These are phyloP conservation scores for Cyclostephanos tholiformis DNA, from an alignment of 108 stramenopile species.

Conservation along the genomic window DNA sequence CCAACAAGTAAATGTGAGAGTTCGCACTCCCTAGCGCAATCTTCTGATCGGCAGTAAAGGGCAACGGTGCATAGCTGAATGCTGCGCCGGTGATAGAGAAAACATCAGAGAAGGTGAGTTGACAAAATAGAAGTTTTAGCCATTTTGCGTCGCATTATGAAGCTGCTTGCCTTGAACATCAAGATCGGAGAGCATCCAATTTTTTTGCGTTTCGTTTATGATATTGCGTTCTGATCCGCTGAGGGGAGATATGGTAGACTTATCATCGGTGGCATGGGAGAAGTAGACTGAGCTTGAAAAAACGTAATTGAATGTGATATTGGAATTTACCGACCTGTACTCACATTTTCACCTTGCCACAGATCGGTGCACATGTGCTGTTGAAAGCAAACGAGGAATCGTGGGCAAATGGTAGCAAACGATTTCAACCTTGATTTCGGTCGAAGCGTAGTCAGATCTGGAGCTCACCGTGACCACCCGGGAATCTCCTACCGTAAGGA, in stretches of 20 bases:
- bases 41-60: constrained; percentile 75
- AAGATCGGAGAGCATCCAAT: constrained; percentile 89
- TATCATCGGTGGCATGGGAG: not conserved
- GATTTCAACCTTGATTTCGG: not conserved
- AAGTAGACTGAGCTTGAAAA: not conserved
- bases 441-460: not conserved
- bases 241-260: constrained; percentile 85
- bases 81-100: constrained; percentile 44
- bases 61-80: constrained; percentile 93
- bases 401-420: not conserved
- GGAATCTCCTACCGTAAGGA: constrained; percentile 86
- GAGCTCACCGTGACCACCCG: constrained; percentile 59
- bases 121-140: not conserved
- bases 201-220: constrained; percentile 77
- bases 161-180: constrained; percentile 59
- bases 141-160: not conserved
- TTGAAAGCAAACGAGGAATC: not conserved
- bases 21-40: constrained; percentile 28
- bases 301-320: not conserved
- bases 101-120: not conserved
- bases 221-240: constrained; percentile 60
- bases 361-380: not conserved
- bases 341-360: constrained; percentile 47
- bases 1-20: constrained; percentile 61
- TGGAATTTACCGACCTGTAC: not conserved